Evolutionary conservation across 371 early-diverging fungal species (phyloP).

Genomic region (Apophysomyces trapeziformis): DNA sequence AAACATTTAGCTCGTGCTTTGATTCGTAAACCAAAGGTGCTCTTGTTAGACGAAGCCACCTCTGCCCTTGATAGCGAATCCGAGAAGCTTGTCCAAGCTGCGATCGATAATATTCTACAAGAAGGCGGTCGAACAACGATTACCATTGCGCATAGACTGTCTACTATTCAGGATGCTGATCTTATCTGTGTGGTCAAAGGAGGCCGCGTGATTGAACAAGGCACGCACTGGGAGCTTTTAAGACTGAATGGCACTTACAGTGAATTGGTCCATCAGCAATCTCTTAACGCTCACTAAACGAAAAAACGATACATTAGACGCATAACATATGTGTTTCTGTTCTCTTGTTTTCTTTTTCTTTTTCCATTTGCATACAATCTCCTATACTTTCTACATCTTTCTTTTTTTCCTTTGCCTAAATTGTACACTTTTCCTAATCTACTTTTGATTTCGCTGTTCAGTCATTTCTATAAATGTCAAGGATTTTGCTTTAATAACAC

Average conservation of each 20-base stretch:
- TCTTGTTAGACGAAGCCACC: constrained; percentile 96
- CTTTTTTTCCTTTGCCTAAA: too few relatives aligned
- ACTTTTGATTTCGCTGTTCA: too few relatives aligned
- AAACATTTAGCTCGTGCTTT: constrained; percentile 35
- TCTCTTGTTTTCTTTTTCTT: background rate
- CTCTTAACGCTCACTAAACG: constrained; percentile 40
- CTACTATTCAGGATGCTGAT: constrained; percentile 76
- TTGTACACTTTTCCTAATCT: too few relatives aligned
- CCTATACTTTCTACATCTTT: too few relatives aligned
- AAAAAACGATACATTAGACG: background rate
- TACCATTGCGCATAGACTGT: constrained; percentile 69
- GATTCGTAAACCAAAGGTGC: constrained; percentile 38
- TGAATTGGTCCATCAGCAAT: constrained; percentile 47
- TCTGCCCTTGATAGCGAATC: constrained; percentile 90
- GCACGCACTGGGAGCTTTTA: constrained; percentile 79
- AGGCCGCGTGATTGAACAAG: constrained; percentile 81
- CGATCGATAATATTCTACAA: constrained; percentile 75
- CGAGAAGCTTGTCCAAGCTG: constrained; percentile 90
- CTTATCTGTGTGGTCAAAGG: constrained; percentile 75
- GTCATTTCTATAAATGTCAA: too few relatives aligned
- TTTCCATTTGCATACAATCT: background rate
- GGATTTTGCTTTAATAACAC: too few relatives aligned
- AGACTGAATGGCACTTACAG: constrained; percentile 42
- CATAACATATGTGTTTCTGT: background rate
- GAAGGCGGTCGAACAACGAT: constrained; percentile 64